Percentiles rank a stretch among this genome's conserved stretches.
phyloP scores from a whole-genome alignment of 2,329 filamentous ascomycete species.

The Sclerotinia spermophila region DNA sequence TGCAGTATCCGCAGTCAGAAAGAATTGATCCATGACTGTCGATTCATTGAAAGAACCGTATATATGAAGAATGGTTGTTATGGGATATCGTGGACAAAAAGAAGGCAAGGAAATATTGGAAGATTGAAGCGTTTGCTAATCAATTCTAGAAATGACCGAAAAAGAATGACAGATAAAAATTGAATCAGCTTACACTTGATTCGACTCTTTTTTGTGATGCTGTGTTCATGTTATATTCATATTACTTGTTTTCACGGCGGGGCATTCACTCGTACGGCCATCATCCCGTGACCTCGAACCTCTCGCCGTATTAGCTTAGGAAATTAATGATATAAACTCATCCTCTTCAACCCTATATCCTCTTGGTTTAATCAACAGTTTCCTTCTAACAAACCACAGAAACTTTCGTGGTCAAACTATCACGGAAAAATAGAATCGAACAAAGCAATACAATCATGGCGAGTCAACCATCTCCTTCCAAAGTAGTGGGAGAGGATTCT shows the following conservation, averaged over 20 bases:
- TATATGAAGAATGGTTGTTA: neutral
- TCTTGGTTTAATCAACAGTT: neutral
- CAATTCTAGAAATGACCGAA: neutral
- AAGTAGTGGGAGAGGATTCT: neutral
- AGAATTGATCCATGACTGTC: neutral
- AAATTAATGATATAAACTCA: neutral
- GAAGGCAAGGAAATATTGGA: fast-evolving
- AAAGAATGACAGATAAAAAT: neutral
- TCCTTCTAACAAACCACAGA: neutral
- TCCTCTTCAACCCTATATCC: neutral
- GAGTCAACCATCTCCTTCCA: neutral
- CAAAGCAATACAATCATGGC: neutral
- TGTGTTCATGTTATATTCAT: neutral
- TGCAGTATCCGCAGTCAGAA: too few species aligned
- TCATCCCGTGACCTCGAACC: neutral
- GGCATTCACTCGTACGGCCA: neutral
- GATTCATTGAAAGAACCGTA: neutral
- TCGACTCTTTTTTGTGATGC: neutral
- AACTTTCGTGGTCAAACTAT: too few species aligned
- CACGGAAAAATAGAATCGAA: neutral
- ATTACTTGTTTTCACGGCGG: neutral
- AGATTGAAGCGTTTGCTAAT: neutral
- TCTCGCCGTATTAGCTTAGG: neutral
- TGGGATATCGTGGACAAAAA: neutral
- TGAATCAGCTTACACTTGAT: neutral